Evolutionary conservation across 192 early-diverging fungal genomes (phyloP), one percentile per base, ranked within the genome.

Genomic region (Coemansia aciculifera): DNA sequence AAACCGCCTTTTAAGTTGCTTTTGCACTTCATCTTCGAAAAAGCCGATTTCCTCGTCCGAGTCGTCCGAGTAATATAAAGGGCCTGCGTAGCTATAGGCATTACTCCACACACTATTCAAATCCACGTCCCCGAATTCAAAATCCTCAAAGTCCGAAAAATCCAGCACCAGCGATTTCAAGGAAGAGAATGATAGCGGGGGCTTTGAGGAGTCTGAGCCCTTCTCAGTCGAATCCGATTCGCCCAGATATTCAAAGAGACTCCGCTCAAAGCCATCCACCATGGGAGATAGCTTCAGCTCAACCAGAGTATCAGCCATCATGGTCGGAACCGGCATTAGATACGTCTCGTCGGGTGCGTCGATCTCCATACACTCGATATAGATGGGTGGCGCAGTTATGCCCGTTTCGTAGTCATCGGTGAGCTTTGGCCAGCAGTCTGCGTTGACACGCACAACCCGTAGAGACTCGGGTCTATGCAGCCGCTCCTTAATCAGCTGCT

Each of bases 401-500:
- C 21, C 7, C 19, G 21, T 13, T 7, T 24, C 34, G 36, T 51
- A 62, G 48, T 63, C 10, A 3, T 29, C 24, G 4, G 17, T 27
- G 3, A 63, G 36, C 12, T 11, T 21, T 5, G 68, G 68, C 60
- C 49, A 38, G 37, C 49, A 15, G 46, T 63, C 68, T 0, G 43
- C 10, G 10, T 31, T 63, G 8, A 69, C 17, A 0, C 59, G 29
- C 24, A 52, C 2, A 8, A 6, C 51, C 0, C 51, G 51, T 9
- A 52, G 24, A 10, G 51, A 6, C 51, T 3, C 13, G 1, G 60
- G 51, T 12, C 65, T 59, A 21, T 19, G 59, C 7, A 63, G 23
- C 2, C 21, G 63, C 73, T 75, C 67, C 39, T 34, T 49, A 0
- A 75, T 63, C 63, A 75, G 39, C 38, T 6, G 15, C n/a, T 61